phyloP scores from a whole-genome alignment of 1,284 basidiomycete genomes.

The Gymnopus androsaceus region DNA sequence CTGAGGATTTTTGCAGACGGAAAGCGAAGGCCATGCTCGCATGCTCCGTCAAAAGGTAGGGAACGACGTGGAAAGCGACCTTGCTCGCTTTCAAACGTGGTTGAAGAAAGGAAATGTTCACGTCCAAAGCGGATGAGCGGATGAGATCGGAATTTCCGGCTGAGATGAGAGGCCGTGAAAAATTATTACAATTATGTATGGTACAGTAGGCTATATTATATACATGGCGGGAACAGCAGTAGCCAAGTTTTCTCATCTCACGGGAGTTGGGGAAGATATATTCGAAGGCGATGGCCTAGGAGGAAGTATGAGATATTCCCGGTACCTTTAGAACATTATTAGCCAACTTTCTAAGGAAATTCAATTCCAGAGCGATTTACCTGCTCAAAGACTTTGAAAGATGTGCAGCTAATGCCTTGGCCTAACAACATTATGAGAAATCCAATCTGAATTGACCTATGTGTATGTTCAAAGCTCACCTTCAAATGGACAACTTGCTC shows the following conservation, averaged over 20 bases:
- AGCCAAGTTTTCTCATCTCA: no score
- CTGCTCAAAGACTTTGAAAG: slow-evolving; percentile 43
- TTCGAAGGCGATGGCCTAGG: not conserved
- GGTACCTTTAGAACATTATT: no score
- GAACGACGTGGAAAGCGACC: slow-evolving; percentile 30
- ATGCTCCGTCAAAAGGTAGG: slow-evolving; percentile 28
- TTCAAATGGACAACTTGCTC: slow-evolving; percentile 67
- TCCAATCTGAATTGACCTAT: not conserved
- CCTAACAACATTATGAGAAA: slow-evolving; percentile 38
- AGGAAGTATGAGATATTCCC: not conserved
- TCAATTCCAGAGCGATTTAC: no score
- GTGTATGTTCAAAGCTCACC: slow-evolving; percentile 37
- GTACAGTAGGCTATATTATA: not conserved
- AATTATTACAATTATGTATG: not conserved
- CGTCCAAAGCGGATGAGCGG: not conserved
- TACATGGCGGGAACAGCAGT: not conserved
- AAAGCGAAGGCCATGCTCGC: slow-evolving; percentile 15
- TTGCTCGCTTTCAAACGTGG: slow-evolving; percentile 7
- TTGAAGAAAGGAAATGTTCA: not conserved
- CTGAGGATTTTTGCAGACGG: slow-evolving; percentile 9
- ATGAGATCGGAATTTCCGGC: no score
- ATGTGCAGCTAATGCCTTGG: slow-evolving; percentile 48
- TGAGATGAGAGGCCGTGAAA: not conserved
- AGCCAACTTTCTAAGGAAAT: no score
- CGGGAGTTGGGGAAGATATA: not conserved